Evolutionary conservation across 2,329 filamentous ascomycete genomes (phyloP).

Genomic region (Aspergillus floridensis): DNA sequence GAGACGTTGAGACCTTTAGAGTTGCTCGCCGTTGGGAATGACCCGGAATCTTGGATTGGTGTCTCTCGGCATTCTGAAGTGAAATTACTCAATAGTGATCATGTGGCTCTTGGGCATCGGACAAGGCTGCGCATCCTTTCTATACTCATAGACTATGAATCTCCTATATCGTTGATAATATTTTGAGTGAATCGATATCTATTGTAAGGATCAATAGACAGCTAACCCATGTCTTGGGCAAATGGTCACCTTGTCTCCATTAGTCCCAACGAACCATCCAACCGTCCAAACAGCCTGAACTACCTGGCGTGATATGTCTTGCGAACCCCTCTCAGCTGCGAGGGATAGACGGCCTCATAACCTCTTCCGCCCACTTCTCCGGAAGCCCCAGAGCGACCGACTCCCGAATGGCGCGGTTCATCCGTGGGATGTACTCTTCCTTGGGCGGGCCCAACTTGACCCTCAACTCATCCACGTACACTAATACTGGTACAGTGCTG

Average conservation of each 20-base stretch:
- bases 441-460: slow-evolving; percentile 33
- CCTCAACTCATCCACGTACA: slow-evolving; percentile 44
- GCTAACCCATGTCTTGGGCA: neutral
- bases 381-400: slow-evolving; percentile 36
- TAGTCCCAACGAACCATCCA: no score
- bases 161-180: neutral
- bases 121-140: neutral
- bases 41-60: neutral
- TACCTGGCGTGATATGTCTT: neutral
- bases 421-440: slow-evolving; percentile 41
- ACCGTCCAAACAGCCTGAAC: neutral
- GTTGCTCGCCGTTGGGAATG: neutral
- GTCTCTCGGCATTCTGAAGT: neutral
- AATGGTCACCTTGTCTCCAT: no score
- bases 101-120: neutral
- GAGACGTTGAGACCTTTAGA: neutral
- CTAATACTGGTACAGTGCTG: slow-evolving; percentile 29
- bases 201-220: no score
- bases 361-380: slow-evolving; percentile 34
- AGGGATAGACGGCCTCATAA: slow-evolving; percentile 41
- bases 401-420: slow-evolving; percentile 45
- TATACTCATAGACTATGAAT: neutral
- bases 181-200: neutral
- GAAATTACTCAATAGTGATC: neutral
- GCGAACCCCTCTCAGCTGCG: slow-evolving; percentile 6